Evolutionary conservation across 1,284 basidiomycete genomes (phyloP), one percentile per base, ranked within the genome.

Genomic region (Ustilago cynodontis): DNA sequence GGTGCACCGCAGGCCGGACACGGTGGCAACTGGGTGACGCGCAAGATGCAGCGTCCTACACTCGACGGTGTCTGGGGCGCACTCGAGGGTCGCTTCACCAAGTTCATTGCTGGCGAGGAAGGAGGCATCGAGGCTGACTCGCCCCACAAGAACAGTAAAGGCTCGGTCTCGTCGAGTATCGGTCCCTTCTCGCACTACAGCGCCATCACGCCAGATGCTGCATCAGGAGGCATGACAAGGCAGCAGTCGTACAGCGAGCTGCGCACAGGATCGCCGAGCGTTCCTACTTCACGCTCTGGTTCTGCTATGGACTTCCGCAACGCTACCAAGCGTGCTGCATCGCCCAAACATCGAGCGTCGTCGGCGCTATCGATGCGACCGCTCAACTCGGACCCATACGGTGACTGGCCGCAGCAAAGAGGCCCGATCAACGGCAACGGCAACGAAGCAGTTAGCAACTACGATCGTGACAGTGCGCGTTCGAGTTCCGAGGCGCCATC

Each of bases 171-270:
- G 9, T 54, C 64, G 29, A 78, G 72, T 41, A 63, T 86, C 8
- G 96, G 95, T 0, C 94, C 96, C 8, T 99, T 99, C 87, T 92
- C 94, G 22, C 94, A 95, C 82, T 98, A 93, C 87, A 95, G 93
- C 80, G 91, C 94, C 18, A 98, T 99, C 78, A 94, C 96, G 0
- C 94, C 94, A 0, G 89, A 90, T 14, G 84, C 78, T 0, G 85
- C 81, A 1, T 83, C 85, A 2, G 83, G 82, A 20, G 80, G 78
- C 4, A 78, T 87, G 51, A 86, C 85, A 52, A 78, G 85, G 28
- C 78, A 78, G 16, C 83, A 83, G 56, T 86, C 86, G 5, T 80
- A 70, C 39, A 71, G 58, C 53, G 86, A 86, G 61, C 63, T 77
- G 54, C 57, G 57, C 7, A 31, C 55, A 1, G 60, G 68, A 26